Evolutionary conservation across 202 grass and related monocot genomes (phyloP), one percentile per base, ranked within the genome.

Genomic region (Schoenoplectus tabernaemontani): DNA sequence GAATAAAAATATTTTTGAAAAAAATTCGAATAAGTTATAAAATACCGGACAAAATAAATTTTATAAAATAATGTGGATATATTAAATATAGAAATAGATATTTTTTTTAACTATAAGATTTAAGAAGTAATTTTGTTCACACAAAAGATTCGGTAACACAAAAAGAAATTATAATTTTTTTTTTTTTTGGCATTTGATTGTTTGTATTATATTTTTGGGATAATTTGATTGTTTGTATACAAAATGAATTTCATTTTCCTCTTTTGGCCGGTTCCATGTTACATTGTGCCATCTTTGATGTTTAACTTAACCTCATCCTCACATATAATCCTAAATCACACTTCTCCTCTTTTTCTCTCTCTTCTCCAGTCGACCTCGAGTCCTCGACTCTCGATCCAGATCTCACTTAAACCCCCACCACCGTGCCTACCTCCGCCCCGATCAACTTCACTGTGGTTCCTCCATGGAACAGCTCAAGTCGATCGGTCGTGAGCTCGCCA

Each of bases 401-500:
- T 93, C 90, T 90, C 83, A 64, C 60, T 71, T 56, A 75, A 75
- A 75, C 66, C 78, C 82, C 83, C 22, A 17, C 47, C 22, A 70
- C 80, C 28, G 3, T 32, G 8, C 9, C 17, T 17, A 2, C 10
- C 39, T 7, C 39, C 20, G 19, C 39, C 0, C 65, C 39, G 76
- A 79, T 70, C 83, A 58, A 64, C 42, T 36, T 42, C 77, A 3
- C 71, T 78, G 57, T 82, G 85, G 78, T 81, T 85, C 77, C 68
- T 64, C 76, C 86, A 93, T 99, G 96, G 96, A 99, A 86, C 96
- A 99, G 87, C 90, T 99, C 57, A 93, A 93, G 80, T 92, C 91
- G 82, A 89, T 99, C 87, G 96, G 96, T 67, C 83, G 96, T 82
- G 96, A 99, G 91, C 90, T 99, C 78, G 92, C 96, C 77, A 99